Conservation (phyloP, 495 filamentous ascomycete genomes). For the Platismatia glauca region DNA sequence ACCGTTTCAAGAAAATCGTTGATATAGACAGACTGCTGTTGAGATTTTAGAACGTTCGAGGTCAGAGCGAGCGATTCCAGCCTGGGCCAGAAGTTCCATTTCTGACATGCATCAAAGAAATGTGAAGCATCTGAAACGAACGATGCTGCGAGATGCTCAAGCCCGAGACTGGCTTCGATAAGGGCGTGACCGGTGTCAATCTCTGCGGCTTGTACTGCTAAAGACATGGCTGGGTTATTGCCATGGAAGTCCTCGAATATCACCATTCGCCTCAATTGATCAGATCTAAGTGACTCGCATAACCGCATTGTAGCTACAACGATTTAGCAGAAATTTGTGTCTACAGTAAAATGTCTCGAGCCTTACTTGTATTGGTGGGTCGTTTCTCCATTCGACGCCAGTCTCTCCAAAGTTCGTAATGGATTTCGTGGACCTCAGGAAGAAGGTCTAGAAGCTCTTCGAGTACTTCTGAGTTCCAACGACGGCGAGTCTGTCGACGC, state of each 20-base stretch:
- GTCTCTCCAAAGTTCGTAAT: conserved; percentile 23
- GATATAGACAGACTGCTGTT: conserved; percentile 14
- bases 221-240: conserved; percentile 17
- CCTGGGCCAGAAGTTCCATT: conserved; percentile 9
- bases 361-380: conserved; percentile 18
- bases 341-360: conserved; percentile 16
- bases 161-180: conserved; percentile 15
- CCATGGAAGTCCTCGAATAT: conserved; percentile 17
- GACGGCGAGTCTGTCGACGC: conserved; percentile 23
- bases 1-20: conserved; percentile 23
- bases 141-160: conserved; percentile 22
- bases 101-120: conserved; percentile 20
- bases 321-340: conserved; percentile 17
- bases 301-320: conserved; percentile 18
- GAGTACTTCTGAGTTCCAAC: conserved; percentile 15
- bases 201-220: conserved; percentile 22
- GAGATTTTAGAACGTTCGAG: conserved; percentile 21
- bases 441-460: conserved; percentile 21
- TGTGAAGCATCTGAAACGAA: conserved; percentile 20
- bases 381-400: conserved; percentile 19
- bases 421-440: conserved; percentile 22
- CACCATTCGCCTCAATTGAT: conserved; percentile 22
- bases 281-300: conserved; percentile 21
- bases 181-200: conserved; percentile 13
- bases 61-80: conserved; percentile 30